Evolutionary conservation across 225 moss, liverwort and hornwort species (phyloP).

Genomic region (Pleurozium schreberi): DNA sequence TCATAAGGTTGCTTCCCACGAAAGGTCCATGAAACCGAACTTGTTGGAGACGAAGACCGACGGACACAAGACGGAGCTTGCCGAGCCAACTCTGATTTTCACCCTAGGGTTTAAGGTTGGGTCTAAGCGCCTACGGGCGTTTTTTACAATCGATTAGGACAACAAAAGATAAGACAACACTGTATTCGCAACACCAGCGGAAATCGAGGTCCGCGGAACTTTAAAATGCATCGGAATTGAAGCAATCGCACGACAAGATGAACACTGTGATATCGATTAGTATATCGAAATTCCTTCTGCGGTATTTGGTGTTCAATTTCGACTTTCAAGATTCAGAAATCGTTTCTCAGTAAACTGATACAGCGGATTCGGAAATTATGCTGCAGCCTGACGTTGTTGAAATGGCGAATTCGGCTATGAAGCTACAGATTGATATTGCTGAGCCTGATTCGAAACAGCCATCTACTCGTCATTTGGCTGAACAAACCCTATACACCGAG

Average conservation of each 20-base stretch:
- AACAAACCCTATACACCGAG: not conserved
- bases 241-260: not conserved
- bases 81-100: not conserved
- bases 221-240: not conserved
- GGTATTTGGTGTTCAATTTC: not conserved
- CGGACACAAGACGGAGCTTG: not conserved
- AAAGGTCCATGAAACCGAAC: not conserved
- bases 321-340: not conserved
- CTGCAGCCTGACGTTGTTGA: not conserved
- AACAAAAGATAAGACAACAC: not conserved
- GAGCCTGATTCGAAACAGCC: not conserved
- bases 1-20: not conserved
- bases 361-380: not conserved
- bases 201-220: not conserved
- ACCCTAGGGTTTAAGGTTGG: not conserved
- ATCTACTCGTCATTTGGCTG: not conserved
- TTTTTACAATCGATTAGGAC: not conserved
- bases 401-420: not conserved
- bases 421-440: not conserved
- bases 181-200: not conserved
- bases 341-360: not conserved
- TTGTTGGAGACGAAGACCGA: not conserved
- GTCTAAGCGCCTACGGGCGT: not conserved
- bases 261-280: not conserved
- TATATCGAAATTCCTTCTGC: not conserved